phyloP scores from a whole-genome alignment of 2,329 filamentous ascomycete species.

The Penicillium expansum region DNA sequence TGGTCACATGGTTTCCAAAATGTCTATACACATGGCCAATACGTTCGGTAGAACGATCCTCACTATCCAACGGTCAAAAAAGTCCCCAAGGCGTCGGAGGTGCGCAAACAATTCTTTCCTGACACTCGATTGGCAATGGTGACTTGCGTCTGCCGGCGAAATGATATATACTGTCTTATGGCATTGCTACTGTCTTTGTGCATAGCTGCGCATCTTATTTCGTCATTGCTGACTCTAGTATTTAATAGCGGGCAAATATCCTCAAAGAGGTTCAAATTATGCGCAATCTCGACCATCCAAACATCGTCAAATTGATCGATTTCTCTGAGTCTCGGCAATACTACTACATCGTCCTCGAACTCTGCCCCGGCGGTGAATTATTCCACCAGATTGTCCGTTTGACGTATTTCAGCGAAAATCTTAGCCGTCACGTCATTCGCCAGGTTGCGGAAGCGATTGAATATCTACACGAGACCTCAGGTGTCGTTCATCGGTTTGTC shows the following conservation, averaged over 20 bases:
- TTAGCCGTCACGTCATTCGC: constrained; percentile 89
- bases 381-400: constrained; percentile 98
- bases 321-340: constrained; percentile 93
- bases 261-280: constrained; percentile 99
- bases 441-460: constrained; percentile 94
- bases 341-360: constrained; percentile 94
- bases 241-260: constrained; percentile 82
- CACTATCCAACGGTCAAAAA: constrained; percentile 96
- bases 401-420: constrained; percentile 95
- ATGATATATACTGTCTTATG: not conserved
- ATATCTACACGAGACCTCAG: constrained; percentile 90
- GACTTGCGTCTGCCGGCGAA: not conserved
- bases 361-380: constrained; percentile 90
- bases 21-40: constrained; percentile 50
- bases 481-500: constrained; percentile 90
- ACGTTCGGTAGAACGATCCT: constrained; percentile 70
- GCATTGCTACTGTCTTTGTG: constrained; percentile 6
- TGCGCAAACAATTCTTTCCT: constrained; percentile 57
- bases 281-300: constrained; percentile 93
- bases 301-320: constrained; percentile 89
- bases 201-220: constrained; percentile 14
- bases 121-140: constrained; percentile 18
- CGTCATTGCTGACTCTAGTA: constrained; percentile 26
- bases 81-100: constrained; percentile 93
- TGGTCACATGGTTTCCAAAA: constrained; percentile 21